Percentiles rank a stretch among this genome's conserved stretches.
Conservation (phyloP, 495 filamentous ascomycete species). For the Talaromyces trachyspermus region DNA sequence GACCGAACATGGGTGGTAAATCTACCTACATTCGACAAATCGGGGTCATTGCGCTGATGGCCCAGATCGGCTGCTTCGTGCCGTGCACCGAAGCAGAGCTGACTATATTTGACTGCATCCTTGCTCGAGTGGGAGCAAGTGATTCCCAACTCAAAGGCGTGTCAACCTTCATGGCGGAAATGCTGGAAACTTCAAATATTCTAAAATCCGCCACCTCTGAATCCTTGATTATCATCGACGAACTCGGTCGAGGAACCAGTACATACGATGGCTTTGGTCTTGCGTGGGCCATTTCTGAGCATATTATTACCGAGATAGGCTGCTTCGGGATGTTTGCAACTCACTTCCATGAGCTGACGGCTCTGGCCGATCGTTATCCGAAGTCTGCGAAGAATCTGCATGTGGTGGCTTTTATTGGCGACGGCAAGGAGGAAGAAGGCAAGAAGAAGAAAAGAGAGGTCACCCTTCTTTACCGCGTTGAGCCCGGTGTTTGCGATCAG, state of each 20-base stretch:
- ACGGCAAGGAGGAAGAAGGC: constrained; percentile 33
- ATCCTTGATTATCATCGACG: constrained; percentile 95
- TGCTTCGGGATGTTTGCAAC: constrained; percentile 94
- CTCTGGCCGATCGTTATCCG: constrained; percentile 72
- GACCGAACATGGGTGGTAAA: constrained; percentile 99
- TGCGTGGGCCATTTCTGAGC: constrained; percentile 96
- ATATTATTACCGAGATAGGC: constrained; percentile 90
- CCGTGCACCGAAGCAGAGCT: constrained; percentile 85
- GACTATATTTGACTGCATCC: constrained; percentile 96
- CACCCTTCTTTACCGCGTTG: constrained; percentile 92
- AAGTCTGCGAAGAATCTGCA: constrained; percentile 84
- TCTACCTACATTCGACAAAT: constrained; percentile 98
- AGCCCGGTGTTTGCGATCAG: constrained; percentile 92
- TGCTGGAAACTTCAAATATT: constrained; percentile 98
- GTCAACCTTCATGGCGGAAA: constrained; percentile 99
- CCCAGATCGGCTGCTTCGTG: constrained; percentile 94
- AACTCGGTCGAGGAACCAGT: constrained; percentile 94
- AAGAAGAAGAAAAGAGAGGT: constrained; percentile 68
- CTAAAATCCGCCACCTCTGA: constrained; percentile 93
- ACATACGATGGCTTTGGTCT: constrained; percentile 98
- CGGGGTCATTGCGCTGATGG: constrained; percentile 95
- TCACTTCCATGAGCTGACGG: constrained; percentile 97
- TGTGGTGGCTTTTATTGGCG: constrained; percentile 89
- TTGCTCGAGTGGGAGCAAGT: constrained; percentile 89
- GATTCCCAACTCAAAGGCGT: constrained; percentile 97